Conservation (phyloP, 805 yeast genomes). For the Starmerella ratchasimensis region DNA sequence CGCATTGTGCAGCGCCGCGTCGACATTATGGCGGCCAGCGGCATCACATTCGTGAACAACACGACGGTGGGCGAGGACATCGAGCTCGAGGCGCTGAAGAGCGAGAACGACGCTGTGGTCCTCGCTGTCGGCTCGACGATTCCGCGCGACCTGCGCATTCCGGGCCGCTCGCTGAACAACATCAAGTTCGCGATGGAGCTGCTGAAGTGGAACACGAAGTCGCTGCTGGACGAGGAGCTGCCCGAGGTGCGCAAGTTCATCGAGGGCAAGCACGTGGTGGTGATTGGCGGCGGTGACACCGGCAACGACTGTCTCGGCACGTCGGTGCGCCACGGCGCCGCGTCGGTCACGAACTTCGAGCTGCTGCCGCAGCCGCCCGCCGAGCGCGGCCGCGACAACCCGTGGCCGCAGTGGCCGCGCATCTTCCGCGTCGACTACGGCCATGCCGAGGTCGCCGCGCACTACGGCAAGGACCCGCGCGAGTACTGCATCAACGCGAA, state of each 20-base stretch:
- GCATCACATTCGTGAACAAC: constrained; percentile 62
- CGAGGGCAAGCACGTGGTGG: constrained; percentile 81
- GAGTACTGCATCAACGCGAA: constrained; percentile 90
- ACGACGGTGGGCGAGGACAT: constrained; percentile 78
- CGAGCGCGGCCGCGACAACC: constrained; percentile 80
- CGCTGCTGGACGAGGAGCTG: constrained; percentile 67
- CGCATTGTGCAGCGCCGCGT: constrained; percentile 84
- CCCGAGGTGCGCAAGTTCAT: constrained; percentile 59
- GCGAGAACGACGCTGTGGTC: constrained; percentile 65
- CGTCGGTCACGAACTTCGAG: constrained; percentile 86
- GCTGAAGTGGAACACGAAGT: constrained; percentile 76
- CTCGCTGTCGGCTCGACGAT: constrained; percentile 91
- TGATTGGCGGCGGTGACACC: constrained; percentile 99
- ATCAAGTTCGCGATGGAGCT: constrained; percentile 92
- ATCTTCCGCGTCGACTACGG: constrained; percentile 96
- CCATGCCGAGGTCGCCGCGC: constrained; percentile 85
- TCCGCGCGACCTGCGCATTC: constrained; percentile 87
- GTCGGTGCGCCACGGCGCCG: constrained; percentile 92
- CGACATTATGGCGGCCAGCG: constrained; percentile 80
- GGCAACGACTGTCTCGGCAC: constrained; percentile 99
- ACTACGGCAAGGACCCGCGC: constrained; percentile 94
- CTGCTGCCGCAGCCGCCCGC: constrained; percentile 83
- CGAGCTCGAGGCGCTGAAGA: constrained; percentile 52
- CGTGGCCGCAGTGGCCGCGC: constrained; percentile 99
- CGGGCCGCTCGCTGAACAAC: constrained; percentile 82